These are phyloP conservation scores for Prinsepia uniflora DNA, from an alignment of 306 rosid species.

Conservation along the genomic window DNA sequence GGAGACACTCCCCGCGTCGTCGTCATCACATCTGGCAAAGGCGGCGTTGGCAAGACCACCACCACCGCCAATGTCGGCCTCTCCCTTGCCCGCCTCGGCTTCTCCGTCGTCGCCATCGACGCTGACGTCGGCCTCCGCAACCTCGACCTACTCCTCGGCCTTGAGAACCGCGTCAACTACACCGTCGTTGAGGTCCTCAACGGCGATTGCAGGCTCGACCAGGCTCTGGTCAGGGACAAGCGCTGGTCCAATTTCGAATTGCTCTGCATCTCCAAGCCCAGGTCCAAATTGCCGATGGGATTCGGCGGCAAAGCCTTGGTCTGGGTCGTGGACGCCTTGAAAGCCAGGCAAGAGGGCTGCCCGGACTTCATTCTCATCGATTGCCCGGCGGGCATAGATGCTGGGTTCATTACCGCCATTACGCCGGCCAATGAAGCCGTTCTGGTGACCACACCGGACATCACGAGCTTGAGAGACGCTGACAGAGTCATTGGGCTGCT, in stretches of 20 bases:
- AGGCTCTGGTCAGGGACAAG: constrained; percentile 84
- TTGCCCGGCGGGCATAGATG: constrained; percentile 96
- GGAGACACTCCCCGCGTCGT: constrained; percentile 88
- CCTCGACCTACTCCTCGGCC: constrained; percentile 95
- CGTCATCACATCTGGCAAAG: constrained; percentile 93
- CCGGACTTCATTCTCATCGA: constrained; percentile 88
- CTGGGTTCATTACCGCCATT: constrained; percentile 94
- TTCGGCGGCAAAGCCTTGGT: constrained; percentile 87
- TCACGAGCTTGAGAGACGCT: constrained; percentile 84
- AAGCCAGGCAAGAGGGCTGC: constrained; percentile 51
- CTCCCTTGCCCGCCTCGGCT: constrained; percentile 88
- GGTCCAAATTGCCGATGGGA: constrained; percentile 84
- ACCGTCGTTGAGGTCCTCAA: constrained; percentile 89
- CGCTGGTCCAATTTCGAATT: constrained; percentile 95
- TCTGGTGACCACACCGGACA: constrained; percentile 86
- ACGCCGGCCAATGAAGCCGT: constrained; percentile 94
- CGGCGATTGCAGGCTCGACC: constrained; percentile 95
- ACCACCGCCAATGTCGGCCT: constrained; percentile 94
- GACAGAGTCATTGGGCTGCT: constrained; percentile 85
- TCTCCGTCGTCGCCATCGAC: constrained; percentile 94
- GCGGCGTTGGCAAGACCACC: constrained; percentile 93
- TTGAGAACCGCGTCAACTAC: constrained; percentile 93
- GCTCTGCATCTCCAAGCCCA: constrained; percentile 90
- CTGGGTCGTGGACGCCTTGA: constrained; percentile 90
- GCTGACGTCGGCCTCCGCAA: constrained; percentile 96